Percentiles rank a stretch among this genome's conserved stretches.
Evolutionary conservation across 805 yeast species (phyloP).

Genomic region (Ogataea kodamae): DNA sequence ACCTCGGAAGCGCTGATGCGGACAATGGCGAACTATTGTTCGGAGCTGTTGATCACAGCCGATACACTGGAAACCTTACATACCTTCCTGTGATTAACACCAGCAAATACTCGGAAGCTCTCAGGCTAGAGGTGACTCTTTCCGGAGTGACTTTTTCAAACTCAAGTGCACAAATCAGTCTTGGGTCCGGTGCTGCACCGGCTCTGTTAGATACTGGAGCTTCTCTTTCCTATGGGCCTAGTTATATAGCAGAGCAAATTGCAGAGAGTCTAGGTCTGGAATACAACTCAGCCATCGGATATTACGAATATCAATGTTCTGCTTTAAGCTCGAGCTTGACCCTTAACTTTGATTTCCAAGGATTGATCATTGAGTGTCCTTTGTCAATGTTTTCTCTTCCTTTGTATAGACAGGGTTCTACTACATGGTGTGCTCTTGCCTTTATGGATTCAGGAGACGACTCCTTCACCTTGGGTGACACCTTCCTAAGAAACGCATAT

Average conservation of each 20-base stretch:
- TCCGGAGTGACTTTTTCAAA: conserved; percentile 34
- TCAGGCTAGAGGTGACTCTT: conserved; percentile 48
- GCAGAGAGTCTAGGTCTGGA: conserved; percentile 37
- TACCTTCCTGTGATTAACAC: conserved; percentile 52
- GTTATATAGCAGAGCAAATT: conserved; percentile 25
- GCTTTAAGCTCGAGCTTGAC: conserved; percentile 23
- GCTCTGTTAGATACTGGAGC: conserved; percentile 59
- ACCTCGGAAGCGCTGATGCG: conserved; percentile 43
- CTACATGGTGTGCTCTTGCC: conserved; percentile 43
- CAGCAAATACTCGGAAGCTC: conserved; percentile 34
- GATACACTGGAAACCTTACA: conserved; percentile 50
- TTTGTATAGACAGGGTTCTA: conserved; percentile 17
- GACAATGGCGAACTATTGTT: conserved; percentile 55
- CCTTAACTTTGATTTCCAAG: conserved; percentile 54
- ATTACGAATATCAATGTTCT: conserved; percentile 46
- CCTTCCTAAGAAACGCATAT: conserved; percentile 49
- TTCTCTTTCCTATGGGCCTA: conserved; percentile 47
- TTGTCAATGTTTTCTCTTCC: conserved; percentile 28
- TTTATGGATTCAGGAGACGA: conserved; percentile 34
- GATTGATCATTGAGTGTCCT: conserved; percentile 52
- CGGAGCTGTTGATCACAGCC: conserved; percentile 69
- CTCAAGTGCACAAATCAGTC: conserved; percentile 16
- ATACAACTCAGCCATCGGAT: conserved; percentile 40
- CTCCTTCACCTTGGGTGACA: conserved; percentile 47
- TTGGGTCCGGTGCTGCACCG: conserved; percentile 32